Evolutionary conservation across 306 rosid genomes (phyloP), one percentile per base, ranked within the genome.

Genomic region (Prunus armeniaca): DNA sequence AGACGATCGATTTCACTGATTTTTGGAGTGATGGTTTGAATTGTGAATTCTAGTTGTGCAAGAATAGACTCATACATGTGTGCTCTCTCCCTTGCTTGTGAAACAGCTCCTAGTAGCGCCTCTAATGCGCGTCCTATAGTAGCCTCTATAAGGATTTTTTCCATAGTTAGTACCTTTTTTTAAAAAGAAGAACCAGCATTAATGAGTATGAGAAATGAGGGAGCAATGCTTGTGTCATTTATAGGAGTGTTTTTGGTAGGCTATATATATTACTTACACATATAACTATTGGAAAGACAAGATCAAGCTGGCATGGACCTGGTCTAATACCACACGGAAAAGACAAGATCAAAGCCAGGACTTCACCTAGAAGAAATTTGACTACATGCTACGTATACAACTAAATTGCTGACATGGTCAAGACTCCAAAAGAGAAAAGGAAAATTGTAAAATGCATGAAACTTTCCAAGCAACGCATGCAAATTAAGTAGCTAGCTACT

Each of bases 31-130:
- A 64, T 17, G n/a, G 15, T 24, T 24, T 0, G 5, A 54, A 72
- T 25, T 10, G 78, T 55, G 58, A 3, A 5, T 54, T 79, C 72
- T 20, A 72, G 73, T 27, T 79, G n/a, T 55, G 34, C 18, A 5
- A 78, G 78, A 28, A 52, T 18, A 13, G 78, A 45, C 18, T 54
- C 19, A n/a, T 54, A 65, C 49, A 41, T 55, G 12, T 38, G 38
- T 1, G 24, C 67, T 27, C 67, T 67, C 8, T 55, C 60, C 67
- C 41, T 51, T 12, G 75, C 64, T 10, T 47, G 58, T 22, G 5
- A 13, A n/a, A 64, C 17, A 25, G 71, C 66, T 22, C 57, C 19
- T 4, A 78, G 20, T n/a, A 71, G 65, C 34, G 12, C 34, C 25
- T 24, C 49, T 2, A n/a, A 14, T 3, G 69, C 72, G 3, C 0